Base-by-base conservation (phyloP, 2,329 filamentous ascomycete genomes). In the Apiospora phragmitis region DNA sequence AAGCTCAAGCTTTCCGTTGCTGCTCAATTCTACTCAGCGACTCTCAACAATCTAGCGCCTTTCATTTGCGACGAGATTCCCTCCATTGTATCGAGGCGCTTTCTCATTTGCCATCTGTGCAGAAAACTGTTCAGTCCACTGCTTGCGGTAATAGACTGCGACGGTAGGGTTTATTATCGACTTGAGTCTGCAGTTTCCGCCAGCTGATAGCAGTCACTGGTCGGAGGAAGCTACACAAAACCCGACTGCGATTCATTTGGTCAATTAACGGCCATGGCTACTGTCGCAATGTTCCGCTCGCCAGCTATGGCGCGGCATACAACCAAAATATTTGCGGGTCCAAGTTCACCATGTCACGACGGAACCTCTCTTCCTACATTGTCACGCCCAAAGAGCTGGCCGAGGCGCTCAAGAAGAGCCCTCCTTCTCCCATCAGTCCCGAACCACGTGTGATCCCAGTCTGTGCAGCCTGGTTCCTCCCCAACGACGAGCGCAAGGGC, bases 391-490 rank as follows among this genome's bases (percentile, higher is more conserved):
- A 90, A 72, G 92, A 98, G 82, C 91, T 98, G 70, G 83, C 92
- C 78, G 89, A 92, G 74, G 95, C 94, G 68, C 87, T 99, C 68
- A 91, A 92, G 81, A 92, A 92, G 83, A 97, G 95, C 81, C 89
- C 94, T 4, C 89, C 92, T 16, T 93, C 92, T 69, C 90, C 92
- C 73, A 93, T 95, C 76, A 94, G 93, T 72, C 92, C 93, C 59
- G 90, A 94, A 16, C 93, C 95, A 1, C 91, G 93, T 75, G 92
- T 97, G 59, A 91, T 99, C 69, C 93, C 96, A 3, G 87, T 99
- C 55, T 98, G 95, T 82, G 96, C 95, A 65, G 89, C 94, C 32
- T 99, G 96, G 96, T 99, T 98, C 79, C 89, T 99, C 73, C 96
- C 96, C 73, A 98, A 97, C 81, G 95, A 97, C 75, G 89, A 89